Conservation (phyloP, 129 eudicot species). For the Scalesia atractyloides region DNA sequence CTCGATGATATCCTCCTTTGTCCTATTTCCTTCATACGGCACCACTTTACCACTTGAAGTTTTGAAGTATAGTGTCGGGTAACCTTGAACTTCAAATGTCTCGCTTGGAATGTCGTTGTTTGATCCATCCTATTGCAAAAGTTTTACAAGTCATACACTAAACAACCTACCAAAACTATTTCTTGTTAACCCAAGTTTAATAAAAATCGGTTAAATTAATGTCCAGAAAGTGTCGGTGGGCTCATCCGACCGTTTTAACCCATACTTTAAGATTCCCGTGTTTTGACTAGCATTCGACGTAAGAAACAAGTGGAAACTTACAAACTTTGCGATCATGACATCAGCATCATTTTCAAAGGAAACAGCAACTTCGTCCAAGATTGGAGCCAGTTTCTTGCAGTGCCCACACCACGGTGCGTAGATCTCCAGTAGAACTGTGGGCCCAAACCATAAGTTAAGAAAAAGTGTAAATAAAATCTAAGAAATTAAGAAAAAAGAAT, state of each 20-base stretch:
- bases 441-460: conserved; percentile 13
- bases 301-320: conserved; percentile 39
- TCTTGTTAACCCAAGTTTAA: no score
- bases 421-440: conserved; percentile 77
- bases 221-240: no score
- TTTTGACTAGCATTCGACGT: no score
- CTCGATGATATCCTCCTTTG: conserved; percentile 74
- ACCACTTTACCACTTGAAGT: conserved; percentile 67
- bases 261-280: no score
- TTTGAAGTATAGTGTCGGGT: conserved; percentile 83
- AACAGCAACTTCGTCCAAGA: conserved; percentile 90
- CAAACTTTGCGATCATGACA: conserved; percentile 82
- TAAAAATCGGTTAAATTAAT: no score
- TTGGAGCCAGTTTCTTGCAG: conserved; percentile 91
- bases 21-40: conserved; percentile 71
- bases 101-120: conserved; percentile 75
- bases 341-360: conserved; percentile 66
- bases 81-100: conserved; percentile 73
- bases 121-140: conserved; percentile 64
- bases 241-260: no score
- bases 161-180: no score
- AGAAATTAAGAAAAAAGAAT: not conserved
- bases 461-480: not conserved
- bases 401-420: conserved; percentile 99
- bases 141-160: no score